Evolutionary conservation across 176 grass and related monocot species (phyloP).

Genomic region (Elaeis guineensis): DNA sequence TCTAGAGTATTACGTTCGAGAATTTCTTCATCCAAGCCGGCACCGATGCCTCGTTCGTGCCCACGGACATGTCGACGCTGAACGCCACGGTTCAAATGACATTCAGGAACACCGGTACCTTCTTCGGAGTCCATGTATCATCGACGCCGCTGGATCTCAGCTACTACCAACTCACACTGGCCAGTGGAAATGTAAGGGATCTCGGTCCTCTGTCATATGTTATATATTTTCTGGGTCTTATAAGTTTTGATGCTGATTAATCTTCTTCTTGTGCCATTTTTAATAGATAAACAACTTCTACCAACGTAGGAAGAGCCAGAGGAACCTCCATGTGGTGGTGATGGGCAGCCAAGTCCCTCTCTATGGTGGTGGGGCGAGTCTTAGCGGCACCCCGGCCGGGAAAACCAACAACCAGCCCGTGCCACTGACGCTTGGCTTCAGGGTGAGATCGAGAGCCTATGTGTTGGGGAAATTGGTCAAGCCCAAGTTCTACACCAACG

Average conservation of each 20-base stretch:
- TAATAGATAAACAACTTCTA: constrained; percentile 73
- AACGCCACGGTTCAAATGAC: constrained; percentile 63
- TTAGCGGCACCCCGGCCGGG: constrained; percentile 49
- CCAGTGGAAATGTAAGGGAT: constrained; percentile 53
- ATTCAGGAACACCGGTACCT: constrained; percentile 75
- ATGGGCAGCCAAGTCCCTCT: constrained; percentile 58
- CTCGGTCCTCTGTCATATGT: too few relatives aligned
- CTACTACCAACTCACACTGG: constrained; percentile 63
- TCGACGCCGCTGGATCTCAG: constrained; percentile 56
- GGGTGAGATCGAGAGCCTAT: constrained; percentile 54
- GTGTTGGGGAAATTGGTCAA: constrained; percentile 80
- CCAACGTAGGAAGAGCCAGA: constrained; percentile 79
- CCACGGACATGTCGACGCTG: constrained; percentile 69
- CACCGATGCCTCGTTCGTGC: constrained; percentile 80
- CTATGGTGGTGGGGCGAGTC: constrained; percentile 62
- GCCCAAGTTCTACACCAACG: constrained; percentile 70
- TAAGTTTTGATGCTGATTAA: not conserved
- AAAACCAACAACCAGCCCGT: constrained; percentile 26
- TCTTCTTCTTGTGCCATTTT: not conserved
- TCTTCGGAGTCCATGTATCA: constrained; percentile 84
- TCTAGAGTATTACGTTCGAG: constrained; percentile 76
- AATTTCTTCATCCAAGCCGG: constrained; percentile 82
- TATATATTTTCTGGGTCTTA: too few relatives aligned
- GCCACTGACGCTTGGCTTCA: constrained; percentile 48
- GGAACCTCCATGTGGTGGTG: constrained; percentile 40